Evolutionary conservation across 257 asterid species (phyloP).

Genomic region (Cinchona pubescens): DNA sequence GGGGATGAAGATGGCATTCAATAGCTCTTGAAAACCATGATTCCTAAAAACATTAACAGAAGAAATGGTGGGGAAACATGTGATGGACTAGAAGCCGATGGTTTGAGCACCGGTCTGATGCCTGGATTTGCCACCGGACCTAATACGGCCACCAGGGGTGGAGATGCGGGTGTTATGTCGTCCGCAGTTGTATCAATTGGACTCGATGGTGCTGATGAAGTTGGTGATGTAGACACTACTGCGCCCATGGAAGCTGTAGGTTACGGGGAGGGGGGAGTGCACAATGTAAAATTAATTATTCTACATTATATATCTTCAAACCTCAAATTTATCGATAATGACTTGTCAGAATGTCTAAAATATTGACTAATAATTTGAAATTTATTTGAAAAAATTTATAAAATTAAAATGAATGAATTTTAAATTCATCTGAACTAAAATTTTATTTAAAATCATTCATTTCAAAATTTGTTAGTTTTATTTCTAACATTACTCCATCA

Average conservation of each 20-base stretch:
- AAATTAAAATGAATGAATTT: too few species aligned
- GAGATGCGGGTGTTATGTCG: conserved; percentile 23
- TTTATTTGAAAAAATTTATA: too few species aligned
- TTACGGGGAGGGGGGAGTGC: not conserved
- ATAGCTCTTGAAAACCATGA: conserved; percentile 9
- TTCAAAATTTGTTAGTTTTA: too few species aligned
- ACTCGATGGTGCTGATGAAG: conserved; percentile 40
- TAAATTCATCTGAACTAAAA: too few species aligned
- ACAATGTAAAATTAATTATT: not conserved
- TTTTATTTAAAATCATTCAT: too few species aligned
- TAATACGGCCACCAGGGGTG: conserved; percentile 37
- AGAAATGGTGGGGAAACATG: conserved; percentile 20
- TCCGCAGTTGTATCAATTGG: conserved; percentile 16
- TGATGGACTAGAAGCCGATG: conserved; percentile 39
- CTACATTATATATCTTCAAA: not conserved
- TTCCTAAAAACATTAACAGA: conserved; percentile 27
- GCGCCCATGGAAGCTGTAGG: conserved; percentile 41
- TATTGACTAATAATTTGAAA: too few species aligned
- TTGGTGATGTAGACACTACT: conserved; percentile 25
- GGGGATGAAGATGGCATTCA: not conserved
- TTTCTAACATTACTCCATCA: too few species aligned
- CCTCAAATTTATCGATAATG: not conserved
- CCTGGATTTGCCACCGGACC: conserved; percentile 51
- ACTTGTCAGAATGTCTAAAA: too few species aligned
- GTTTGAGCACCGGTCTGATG: conserved; percentile 48